These are phyloP conservation scores for Viridothelium virens DNA, from an alignment of 495 filamentous ascomycete genomes.

Conservation along the genomic window DNA sequence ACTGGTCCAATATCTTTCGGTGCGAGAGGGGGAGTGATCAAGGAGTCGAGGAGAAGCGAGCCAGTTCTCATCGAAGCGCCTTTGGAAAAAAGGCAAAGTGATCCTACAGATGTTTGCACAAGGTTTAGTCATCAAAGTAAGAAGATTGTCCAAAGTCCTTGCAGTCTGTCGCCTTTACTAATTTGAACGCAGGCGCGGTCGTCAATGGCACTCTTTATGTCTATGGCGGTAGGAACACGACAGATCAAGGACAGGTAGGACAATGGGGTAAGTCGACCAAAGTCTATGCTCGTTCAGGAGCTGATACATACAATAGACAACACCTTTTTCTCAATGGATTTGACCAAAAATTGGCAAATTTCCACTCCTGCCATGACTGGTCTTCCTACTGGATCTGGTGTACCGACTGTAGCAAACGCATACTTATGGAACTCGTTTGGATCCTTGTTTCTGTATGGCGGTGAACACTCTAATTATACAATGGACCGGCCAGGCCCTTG, in stretches of 20 bases:
- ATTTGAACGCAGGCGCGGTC: slow-evolving; percentile 38
- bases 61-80: neutral
- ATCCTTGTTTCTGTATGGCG: slow-evolving; percentile 63
- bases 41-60: slow-evolving; percentile 14
- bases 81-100: slow-evolving; percentile 32
- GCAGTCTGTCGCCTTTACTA: slow-evolving; percentile 40
- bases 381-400: slow-evolving; percentile 57
- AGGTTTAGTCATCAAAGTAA: slow-evolving; percentile 61
- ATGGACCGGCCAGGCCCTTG: slow-evolving; percentile 43
- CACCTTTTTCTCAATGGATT: slow-evolving; percentile 57
- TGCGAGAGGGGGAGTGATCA: slow-evolving; percentile 29
- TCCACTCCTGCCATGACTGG: slow-evolving; percentile 50
- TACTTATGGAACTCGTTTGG: slow-evolving; percentile 64
- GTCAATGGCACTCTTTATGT: slow-evolving; percentile 68
- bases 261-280: slow-evolving; percentile 53
- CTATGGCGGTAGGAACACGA: slow-evolving; percentile 60
- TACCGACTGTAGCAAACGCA: slow-evolving; percentile 60
- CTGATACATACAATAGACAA: slow-evolving; percentile 49
- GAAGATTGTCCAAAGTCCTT: slow-evolving; percentile 8
- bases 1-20: slow-evolving; percentile 19
- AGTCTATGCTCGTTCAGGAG: neutral
- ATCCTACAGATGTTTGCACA: slow-evolving; percentile 48
- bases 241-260: slow-evolving; percentile 45
- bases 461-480: slow-evolving; percentile 57
- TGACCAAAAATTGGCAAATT: slow-evolving; percentile 61